phyloP scores from a whole-genome alignment of 805 yeast species.

The Metschnikowia shivogae region DNA sequence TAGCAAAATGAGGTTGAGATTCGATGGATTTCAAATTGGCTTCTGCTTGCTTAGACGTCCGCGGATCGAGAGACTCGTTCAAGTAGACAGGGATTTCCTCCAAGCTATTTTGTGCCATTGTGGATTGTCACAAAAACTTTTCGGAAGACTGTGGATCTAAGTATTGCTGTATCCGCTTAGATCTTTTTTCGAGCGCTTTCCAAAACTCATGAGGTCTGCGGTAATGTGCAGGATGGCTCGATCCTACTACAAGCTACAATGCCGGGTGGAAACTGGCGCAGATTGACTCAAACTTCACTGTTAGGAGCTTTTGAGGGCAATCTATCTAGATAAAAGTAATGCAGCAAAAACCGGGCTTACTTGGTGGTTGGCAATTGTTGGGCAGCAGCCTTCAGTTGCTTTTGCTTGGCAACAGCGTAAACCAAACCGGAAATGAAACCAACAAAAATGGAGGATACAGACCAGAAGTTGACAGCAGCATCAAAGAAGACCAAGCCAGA shows the following conservation, averaged over 20 bases:
- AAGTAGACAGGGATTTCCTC: constrained; percentile 51
- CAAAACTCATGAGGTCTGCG: neutral
- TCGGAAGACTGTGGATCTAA: constrained; percentile 8
- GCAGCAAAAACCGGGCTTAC: constrained; percentile 4
- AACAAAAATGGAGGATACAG: constrained; percentile 82
- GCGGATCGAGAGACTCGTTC: constrained; percentile 62
- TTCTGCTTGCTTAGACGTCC: constrained; percentile 66
- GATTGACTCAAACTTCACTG: neutral
- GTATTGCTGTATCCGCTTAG: constrained; percentile 5
- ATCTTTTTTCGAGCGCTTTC: constrained; percentile 5
- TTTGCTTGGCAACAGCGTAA: constrained; percentile 92
- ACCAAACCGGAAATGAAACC: constrained; percentile 96
- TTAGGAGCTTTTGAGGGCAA: neutral
- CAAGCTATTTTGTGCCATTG: constrained; percentile 35
- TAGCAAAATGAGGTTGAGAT: constrained; percentile 65
- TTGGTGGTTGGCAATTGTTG: constrained; percentile 29
- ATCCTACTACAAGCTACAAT: neutral
- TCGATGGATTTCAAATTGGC: constrained; percentile 60
- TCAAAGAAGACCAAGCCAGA: constrained; percentile 94
- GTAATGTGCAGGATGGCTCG: constrained; percentile 1
- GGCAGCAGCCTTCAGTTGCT: constrained; percentile 55
- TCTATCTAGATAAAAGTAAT: neutral
- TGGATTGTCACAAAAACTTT: neutral
- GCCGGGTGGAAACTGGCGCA: neutral
- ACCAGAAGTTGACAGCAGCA: constrained; percentile 90